A percentile compares a stretch with the other conserved stretches of the same genome.
Conservation (phyloP, 2,329 filamentous ascomycete species). For the Alternaria triticina region DNA sequence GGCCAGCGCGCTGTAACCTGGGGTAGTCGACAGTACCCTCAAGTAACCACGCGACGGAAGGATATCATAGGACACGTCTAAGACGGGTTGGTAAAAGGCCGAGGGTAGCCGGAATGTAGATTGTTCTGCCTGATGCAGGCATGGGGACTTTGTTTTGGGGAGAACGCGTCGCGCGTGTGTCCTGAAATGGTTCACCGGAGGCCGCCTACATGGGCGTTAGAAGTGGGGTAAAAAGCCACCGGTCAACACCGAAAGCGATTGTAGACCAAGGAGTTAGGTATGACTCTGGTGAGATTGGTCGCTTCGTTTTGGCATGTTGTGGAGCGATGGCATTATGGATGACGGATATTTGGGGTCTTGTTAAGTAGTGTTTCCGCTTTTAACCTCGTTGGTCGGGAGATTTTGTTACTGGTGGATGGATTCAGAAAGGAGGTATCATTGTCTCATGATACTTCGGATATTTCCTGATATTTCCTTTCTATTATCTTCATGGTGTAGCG, state of each 20-base stretch:
- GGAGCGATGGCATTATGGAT: neutral
- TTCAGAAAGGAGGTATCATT: neutral
- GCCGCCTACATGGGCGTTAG: neutral
- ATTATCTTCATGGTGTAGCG: neutral
- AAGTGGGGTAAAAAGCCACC: constrained; percentile 1
- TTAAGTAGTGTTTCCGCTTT: neutral
- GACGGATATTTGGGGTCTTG: neutral
- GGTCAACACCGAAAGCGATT: neutral
- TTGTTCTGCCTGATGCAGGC: neutral
- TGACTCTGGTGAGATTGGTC: neutral
- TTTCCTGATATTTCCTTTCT: neutral
- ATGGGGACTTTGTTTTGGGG: neutral
- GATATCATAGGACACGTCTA: neutral
- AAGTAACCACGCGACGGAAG: constrained; percentile 2
- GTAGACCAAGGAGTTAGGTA: neutral
- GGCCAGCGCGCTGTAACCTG: neutral
- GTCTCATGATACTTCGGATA: neutral
- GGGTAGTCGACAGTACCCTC: constrained; percentile 1
- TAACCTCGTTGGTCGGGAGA: neutral
- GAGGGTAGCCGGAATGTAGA: neutral
- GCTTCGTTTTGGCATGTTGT: neutral
- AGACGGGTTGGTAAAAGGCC: neutral
- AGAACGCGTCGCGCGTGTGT: neutral
- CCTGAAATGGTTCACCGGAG: neutral
- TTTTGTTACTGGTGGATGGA: neutral